Percentiles rank a stretch among this genome's conserved stretches.
Conservation (phyloP, 352 stramenopile genomes). For the Thalassiosira pacifica region DNA sequence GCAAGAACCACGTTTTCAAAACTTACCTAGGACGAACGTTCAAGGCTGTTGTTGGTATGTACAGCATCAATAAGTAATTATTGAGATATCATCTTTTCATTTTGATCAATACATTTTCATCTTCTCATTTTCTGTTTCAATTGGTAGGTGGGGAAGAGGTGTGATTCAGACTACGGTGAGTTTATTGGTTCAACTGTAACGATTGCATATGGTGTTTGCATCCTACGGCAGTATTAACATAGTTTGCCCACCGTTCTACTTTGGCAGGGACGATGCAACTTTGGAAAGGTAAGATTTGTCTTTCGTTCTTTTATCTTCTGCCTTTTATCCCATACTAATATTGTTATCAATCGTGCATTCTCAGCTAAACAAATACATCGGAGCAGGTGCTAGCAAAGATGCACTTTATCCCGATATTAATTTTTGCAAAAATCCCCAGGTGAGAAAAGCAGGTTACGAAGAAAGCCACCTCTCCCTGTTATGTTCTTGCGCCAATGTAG, state of each 20-base stretch:
- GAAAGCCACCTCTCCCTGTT: neutral
- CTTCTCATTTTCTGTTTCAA: neutral
- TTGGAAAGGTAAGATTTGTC: no score
- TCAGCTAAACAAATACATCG: constrained; percentile 51
- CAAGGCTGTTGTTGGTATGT: constrained; percentile 30
- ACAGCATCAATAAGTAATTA: neutral
- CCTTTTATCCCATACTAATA: no score
- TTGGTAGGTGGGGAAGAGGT: constrained; percentile 50
- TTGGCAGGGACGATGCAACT: constrained; percentile 33
- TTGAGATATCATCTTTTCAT: neutral
- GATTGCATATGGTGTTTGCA: neutral
- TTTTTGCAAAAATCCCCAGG: constrained; percentile 41
- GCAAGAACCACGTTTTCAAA: constrained; percentile 23
- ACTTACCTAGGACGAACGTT: constrained; percentile 31
- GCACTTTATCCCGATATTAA: constrained; percentile 44
- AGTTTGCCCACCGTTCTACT: neutral
- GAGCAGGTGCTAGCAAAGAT: constrained; percentile 10
- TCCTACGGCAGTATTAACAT: neutral
- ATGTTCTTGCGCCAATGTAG: neutral
- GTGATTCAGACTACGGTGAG: constrained; percentile 53
- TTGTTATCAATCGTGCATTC: no score
- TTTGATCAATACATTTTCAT: neutral
- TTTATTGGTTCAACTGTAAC: neutral
- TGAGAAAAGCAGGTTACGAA: no score
- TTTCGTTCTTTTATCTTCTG: no score